Percentiles rank a stretch among this genome's conserved stretches.
Conservation (phyloP, 352 stramenopile genomes). For the Phytopythium aichiense region DNA sequence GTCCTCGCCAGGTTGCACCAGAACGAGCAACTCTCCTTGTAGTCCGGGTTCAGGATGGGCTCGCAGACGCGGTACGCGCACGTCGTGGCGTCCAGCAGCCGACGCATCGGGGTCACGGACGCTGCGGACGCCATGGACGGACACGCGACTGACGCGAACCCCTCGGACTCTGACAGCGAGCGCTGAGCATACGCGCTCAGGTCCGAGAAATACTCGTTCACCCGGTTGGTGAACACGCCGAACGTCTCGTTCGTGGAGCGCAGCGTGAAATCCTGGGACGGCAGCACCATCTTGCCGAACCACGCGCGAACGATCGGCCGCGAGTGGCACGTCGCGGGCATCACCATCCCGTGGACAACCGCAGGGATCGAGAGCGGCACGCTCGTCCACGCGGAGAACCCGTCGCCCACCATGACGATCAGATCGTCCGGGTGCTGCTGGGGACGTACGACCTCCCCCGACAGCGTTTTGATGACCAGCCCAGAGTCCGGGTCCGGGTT, state of each 20-base stretch:
- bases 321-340: constrained; percentile 16
- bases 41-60: constrained; percentile 16
- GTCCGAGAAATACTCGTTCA: constrained; percentile 6
- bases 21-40: constrained; percentile 23
- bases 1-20: constrained; percentile 32
- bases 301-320: constrained; percentile 22
- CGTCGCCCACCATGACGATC: constrained; percentile 17
- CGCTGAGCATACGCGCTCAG: constrained; percentile 8
- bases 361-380: constrained; percentile 13
- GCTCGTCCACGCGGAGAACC: constrained; percentile 13
- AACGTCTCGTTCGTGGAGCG: constrained; percentile 25
- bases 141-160: constrained; percentile 29
- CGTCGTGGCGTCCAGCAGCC: constrained; percentile 17
- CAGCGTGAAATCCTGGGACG: constrained; percentile 19
- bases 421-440: constrained; percentile 12
- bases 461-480: constrained; percentile 9
- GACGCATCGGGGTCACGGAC: constrained; percentile 5
- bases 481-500: constrained; percentile 14
- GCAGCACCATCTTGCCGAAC: constrained; percentile 42
- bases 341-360: constrained; percentile 17
- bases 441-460: constrained; percentile 10
- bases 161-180: constrained; percentile 3
- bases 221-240: constrained; percentile 13
- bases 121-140: neutral
- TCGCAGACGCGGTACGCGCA: constrained; percentile 26